Percentiles rank a stretch among this genome's conserved stretches.
phyloP scores from a whole-genome alignment of 768 basidiomycete genomes.

The Dendrothele bispora region DNA sequence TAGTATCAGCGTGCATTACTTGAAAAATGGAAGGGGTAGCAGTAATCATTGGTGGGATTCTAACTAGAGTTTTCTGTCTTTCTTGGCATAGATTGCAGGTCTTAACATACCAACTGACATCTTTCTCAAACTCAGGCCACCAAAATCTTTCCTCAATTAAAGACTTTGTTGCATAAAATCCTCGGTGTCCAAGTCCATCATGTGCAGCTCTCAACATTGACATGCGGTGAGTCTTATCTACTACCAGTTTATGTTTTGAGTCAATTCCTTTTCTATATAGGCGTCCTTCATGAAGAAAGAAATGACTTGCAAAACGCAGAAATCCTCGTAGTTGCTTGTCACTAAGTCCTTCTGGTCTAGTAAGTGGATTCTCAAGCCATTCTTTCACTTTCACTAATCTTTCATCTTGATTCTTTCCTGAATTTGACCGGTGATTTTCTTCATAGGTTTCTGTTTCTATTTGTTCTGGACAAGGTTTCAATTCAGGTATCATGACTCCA shows the following conservation, averaged over 20 bases:
- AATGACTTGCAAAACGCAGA: constrained; percentile 5
- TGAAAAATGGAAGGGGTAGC: constrained; percentile 23
- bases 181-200: constrained; percentile 13
- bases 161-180: constrained; percentile 6
- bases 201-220: background rate
- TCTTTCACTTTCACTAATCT: background rate
- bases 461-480: background rate
- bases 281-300: constrained; percentile 17
- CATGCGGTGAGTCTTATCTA: constrained; percentile 9
- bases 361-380: background rate
- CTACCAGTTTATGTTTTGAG: constrained; percentile 17
- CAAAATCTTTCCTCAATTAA: constrained; percentile 17
- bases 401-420: background rate
- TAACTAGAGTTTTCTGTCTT: constrained; percentile 18
- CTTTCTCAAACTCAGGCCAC: constrained; percentile 20
- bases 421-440: background rate
- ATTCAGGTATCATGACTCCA: background rate
- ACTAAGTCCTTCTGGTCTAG: constrained; percentile 1
- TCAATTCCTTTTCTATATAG: constrained; percentile 11
- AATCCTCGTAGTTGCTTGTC: constrained; percentile 8
- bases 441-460: background rate
- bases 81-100: constrained; percentile 33
- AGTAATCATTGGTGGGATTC: constrained; percentile 25
- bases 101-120: constrained; percentile 30
- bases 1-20: constrained; percentile 25